Base-by-base conservation (phyloP, 2,329 filamentous ascomycete genomes). In the Aureobasidium vineae region DNA sequence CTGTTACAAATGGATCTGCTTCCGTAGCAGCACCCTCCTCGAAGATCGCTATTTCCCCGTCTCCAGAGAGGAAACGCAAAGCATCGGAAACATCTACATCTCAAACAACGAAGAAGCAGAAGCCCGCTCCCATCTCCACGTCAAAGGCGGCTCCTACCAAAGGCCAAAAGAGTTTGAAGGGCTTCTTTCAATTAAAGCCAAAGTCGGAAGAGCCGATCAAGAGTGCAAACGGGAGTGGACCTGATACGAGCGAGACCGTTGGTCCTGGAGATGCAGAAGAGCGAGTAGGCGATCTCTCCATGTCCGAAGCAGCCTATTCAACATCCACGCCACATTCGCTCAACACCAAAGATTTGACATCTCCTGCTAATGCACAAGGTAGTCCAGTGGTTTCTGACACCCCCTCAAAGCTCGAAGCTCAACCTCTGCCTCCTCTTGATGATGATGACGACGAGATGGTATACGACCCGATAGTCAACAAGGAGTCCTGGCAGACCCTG, bases 401-500 rank as follows among this genome's bases (percentile, higher is more conserved):
- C 3, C 28, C 28, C 36, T 16, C 45, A 49, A 61, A 69, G 23
- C 49, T 53, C 11, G 66, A 59, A 3, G 21, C 68, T 31, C 33
- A 69, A 33, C 15, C 31, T 33, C 28, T 33, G 19, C 59, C 53
- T 10, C 65, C 49, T 31, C 63, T 56, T 2, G 59, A 70, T 38
- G 71, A 73, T 56, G 73, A 76, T 33, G 73, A 74, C 67, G 81
- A 78, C 67, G 81, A 78, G 10, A 81, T 76, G 66, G 80, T 86
- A 1, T 82, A 89, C 68, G 90, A 93, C 71, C 88, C 89, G 0
- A 86, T 92, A 59, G 82, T 85, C 68, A 85, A 85, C 53, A 94
- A 91, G 75, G 89, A 95, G 73, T 89, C 89, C 26, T 98, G 95
- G 95, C 88, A 87, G 5, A 92, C 89, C 74, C 82, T 98, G 16